Evolutionary conservation across 305 asterid species (phyloP).

Genomic region (Ruellia speciosa): DNA sequence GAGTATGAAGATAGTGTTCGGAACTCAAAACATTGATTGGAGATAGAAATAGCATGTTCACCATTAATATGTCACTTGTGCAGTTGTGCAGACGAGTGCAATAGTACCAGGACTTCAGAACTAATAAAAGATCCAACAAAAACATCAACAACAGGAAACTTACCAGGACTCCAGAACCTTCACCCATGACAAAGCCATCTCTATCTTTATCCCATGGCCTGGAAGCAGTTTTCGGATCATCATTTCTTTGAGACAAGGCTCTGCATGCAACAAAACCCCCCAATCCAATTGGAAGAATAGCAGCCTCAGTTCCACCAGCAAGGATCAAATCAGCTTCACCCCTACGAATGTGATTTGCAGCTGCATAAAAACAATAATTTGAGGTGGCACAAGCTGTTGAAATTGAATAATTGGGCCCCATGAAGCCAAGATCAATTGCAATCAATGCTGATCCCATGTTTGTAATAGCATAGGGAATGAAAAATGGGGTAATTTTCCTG

Average conservation of each 20-base stretch:
- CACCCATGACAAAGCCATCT: conserved; percentile 95
- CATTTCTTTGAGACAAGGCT: conserved; percentile 90
- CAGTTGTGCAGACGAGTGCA: conserved; percentile 1
- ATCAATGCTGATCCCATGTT: conserved; percentile 94
- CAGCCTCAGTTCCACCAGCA: conserved; percentile 94
- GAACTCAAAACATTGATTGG: neutral
- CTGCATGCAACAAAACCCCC: conserved; percentile 95
- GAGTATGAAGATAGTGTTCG: neutral
- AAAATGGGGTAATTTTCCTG: conserved; percentile 88
- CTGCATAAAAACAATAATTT: conserved; percentile 82
- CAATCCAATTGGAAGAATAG: conserved; percentile 71
- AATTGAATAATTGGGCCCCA: conserved; percentile 96
- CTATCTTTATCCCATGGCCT: conserved; percentile 92
- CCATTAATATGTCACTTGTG: neutral
- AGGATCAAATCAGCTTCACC: conserved; percentile 97
- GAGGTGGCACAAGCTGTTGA: conserved; percentile 96
- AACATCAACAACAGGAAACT: conserved; percentile 16
- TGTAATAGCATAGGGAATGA: conserved; percentile 85
- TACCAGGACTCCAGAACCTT: conserved; percentile 96
- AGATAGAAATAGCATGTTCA: neutral
- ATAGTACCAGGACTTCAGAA: neutral
- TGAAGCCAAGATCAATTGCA: conserved; percentile 85
- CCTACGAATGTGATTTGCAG: conserved; percentile 91
- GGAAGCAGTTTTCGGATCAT: conserved; percentile 87
- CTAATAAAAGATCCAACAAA: neutral